phyloP scores from a whole-genome alignment of 495 filamentous ascomycete genomes.

The Tuber indicum region DNA sequence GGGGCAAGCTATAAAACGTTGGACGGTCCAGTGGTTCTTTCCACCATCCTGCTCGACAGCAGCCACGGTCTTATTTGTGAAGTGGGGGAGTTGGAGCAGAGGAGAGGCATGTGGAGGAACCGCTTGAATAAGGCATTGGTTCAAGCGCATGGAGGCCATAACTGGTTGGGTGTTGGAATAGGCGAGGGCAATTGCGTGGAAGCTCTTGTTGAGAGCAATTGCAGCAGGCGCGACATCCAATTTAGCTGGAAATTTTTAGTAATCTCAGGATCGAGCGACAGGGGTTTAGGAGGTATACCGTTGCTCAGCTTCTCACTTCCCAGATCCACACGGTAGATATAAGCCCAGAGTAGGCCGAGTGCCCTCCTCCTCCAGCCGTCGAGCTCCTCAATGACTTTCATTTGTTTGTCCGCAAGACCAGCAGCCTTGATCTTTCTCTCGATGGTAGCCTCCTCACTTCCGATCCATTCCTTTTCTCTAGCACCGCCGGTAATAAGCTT shows the following conservation, averaged over 20 bases:
- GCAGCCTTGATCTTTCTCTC: slow-evolving; percentile 64
- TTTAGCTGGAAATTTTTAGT: slow-evolving; percentile 49
- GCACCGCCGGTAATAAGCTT: slow-evolving; percentile 63
- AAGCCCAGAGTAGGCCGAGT: slow-evolving; percentile 88
- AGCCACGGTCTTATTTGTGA: slow-evolving; percentile 67
- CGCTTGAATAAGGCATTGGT: slow-evolving; percentile 84
- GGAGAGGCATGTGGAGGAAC: slow-evolving; percentile 74
- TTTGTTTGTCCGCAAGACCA: slow-evolving; percentile 63
- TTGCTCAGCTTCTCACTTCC: slow-evolving; percentile 40
- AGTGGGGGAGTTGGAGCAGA: slow-evolving; percentile 83
- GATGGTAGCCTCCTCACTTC: slow-evolving; percentile 51
- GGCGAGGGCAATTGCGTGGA: slow-evolving; percentile 75
- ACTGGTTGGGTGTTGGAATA: slow-evolving; percentile 78
- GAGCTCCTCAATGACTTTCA: slow-evolving; percentile 59
- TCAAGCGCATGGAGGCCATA: slow-evolving; percentile 69
- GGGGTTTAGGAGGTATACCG: slow-evolving; percentile 18
- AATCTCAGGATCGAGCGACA: not conserved
- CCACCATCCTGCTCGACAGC: slow-evolving; percentile 66
- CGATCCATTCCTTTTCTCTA: slow-evolving; percentile 43
- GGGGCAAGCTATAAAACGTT: slow-evolving; percentile 77
- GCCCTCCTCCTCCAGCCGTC: slow-evolving; percentile 70
- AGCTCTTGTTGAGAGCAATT: slow-evolving; percentile 74
- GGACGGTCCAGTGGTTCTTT: slow-evolving; percentile 68
- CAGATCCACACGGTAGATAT: slow-evolving; percentile 76
- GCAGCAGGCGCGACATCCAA: slow-evolving; percentile 78